Conservation (phyloP, 2,329 filamentous ascomycete species). For the Colletotrichum noveboracense region DNA sequence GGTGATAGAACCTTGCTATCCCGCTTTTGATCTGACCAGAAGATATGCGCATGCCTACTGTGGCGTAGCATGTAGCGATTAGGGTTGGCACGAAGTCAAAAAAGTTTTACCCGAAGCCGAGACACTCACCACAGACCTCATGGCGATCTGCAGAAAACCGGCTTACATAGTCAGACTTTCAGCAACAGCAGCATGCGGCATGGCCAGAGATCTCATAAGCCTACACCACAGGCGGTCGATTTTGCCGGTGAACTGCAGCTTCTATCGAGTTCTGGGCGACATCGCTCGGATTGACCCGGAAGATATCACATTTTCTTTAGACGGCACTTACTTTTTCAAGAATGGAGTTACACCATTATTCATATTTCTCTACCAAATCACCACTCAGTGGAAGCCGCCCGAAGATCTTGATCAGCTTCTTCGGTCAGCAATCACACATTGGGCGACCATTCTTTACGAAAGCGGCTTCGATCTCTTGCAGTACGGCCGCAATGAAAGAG, state of each 20-base stretch:
- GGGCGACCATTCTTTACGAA: not conserved
- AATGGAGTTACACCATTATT: no score
- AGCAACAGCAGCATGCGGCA: fast-evolving
- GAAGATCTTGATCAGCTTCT: not conserved
- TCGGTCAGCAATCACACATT: not conserved
- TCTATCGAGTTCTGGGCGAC: not conserved
- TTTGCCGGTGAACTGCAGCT: not conserved
- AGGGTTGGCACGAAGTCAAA: not conserved
- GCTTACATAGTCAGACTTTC: not conserved
- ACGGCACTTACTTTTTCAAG: no score
- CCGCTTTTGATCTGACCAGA: fast-evolving
- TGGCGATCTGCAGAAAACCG: fast-evolving
- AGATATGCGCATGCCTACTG: fast-evolving
- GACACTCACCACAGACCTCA: fast-evolving
- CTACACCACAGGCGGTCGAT: fast-evolving
- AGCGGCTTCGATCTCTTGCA: not conserved
- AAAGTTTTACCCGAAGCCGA: not conserved
- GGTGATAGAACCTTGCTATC: fast-evolving
- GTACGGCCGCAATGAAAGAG: fast-evolving
- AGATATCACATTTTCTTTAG: fast-evolving
- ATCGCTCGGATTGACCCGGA: fast-evolving
- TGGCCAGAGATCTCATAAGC: fast-evolving
- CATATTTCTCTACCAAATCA: no score
- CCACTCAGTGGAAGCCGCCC: not conserved
- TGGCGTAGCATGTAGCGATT: fast-evolving